Conservation (phyloP, 2,329 filamentous ascomycete genomes). For the Grosmannia huntii region DNA sequence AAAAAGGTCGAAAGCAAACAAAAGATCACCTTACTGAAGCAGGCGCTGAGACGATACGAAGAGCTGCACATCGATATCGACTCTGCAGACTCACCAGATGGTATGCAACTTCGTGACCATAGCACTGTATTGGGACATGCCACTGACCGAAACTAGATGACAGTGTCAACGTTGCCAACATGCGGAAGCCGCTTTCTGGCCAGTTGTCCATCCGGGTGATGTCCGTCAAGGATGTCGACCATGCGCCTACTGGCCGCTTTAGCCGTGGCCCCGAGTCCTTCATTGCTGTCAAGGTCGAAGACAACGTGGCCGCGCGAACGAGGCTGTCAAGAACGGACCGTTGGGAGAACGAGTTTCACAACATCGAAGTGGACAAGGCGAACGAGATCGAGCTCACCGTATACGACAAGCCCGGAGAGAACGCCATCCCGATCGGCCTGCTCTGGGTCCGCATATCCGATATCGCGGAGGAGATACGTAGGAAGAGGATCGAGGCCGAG, state of each 20-base stretch:
- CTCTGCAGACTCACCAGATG: slow-evolving; percentile 62
- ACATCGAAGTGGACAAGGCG: slow-evolving; percentile 90
- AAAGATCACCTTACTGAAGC: slow-evolving; percentile 91
- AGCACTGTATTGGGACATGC: background rate
- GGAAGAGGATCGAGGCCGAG: slow-evolving; percentile 93
- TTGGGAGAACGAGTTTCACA: slow-evolving; percentile 87
- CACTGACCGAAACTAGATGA: slow-evolving; percentile 53
- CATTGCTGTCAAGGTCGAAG: slow-evolving; percentile 92
- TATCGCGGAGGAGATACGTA: slow-evolving; percentile 92
- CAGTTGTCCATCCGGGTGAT: slow-evolving; percentile 77
- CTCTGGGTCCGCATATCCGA: slow-evolving; percentile 95
- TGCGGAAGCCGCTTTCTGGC: slow-evolving; percentile 90
- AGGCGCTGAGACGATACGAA: slow-evolving; percentile 92
- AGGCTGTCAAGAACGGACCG: slow-evolving; percentile 73
- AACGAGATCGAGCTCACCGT: slow-evolving; percentile 97
- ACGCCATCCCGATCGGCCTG: slow-evolving; percentile 84
- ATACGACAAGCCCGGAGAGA: slow-evolving; percentile 87
- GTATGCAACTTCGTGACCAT: slow-evolving; percentile 34
- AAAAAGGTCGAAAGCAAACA: slow-evolving; percentile 90
- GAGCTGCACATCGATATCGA: slow-evolving; percentile 94
- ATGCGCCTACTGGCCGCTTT: slow-evolving; percentile 74
- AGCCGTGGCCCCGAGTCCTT: slow-evolving; percentile 88
- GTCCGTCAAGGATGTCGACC: slow-evolving; percentile 87
- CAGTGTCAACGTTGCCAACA: slow-evolving; percentile 86
- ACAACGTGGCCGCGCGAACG: slow-evolving; percentile 79